Conservation (phyloP, 805 yeast genomes). For the Debaryomyces maramus region DNA sequence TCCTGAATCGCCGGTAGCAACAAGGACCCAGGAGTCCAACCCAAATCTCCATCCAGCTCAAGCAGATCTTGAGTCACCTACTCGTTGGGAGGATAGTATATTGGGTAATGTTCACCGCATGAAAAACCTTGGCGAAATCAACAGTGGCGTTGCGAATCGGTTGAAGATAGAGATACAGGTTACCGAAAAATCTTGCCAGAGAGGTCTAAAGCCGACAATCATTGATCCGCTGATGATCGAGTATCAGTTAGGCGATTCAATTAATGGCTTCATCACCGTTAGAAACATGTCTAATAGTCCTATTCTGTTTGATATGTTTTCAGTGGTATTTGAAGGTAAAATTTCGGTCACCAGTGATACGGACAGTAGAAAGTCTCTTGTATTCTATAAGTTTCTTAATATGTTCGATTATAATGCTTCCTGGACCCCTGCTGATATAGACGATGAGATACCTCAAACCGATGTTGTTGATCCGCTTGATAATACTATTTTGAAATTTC, state of each 20-base stretch:
- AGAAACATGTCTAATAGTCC: conserved; percentile 31
- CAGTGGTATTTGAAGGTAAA: conserved; percentile 43
- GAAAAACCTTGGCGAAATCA: conserved; percentile 32
- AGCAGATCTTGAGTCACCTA: conserved; percentile 26
- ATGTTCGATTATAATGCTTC: conserved; percentile 46
- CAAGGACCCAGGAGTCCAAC: not conserved
- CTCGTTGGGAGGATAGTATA: conserved; percentile 42
- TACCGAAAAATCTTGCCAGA: conserved; percentile 40
- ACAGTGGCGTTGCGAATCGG: conserved; percentile 25
- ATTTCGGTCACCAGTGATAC: conserved; percentile 26
- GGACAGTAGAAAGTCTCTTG: conserved; percentile 24
- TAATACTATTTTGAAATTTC: conserved; percentile 34
- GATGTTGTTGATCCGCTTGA: conserved; percentile 46
- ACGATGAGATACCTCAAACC: conserved; percentile 13
- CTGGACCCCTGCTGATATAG: conserved; percentile 47
- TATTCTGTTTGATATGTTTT: conserved; percentile 44
- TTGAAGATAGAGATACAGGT: conserved; percentile 35
- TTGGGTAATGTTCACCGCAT: conserved; percentile 43
- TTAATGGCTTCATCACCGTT: conserved; percentile 45
- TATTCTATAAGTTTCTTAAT: conserved; percentile 38
- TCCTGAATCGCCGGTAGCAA: conserved; percentile 11
- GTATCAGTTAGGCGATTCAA: conserved; percentile 41
- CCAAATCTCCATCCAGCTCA: conserved; percentile 7
- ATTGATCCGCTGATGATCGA: conserved; percentile 36
- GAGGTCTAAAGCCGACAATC: conserved; percentile 35